A percentile compares a stretch with the other conserved stretches of the same genome.
These are phyloP conservation scores for Cercospora zeae-maydis DNA, from an alignment of 2,329 filamentous ascomycete species.

Conservation along the genomic window DNA sequence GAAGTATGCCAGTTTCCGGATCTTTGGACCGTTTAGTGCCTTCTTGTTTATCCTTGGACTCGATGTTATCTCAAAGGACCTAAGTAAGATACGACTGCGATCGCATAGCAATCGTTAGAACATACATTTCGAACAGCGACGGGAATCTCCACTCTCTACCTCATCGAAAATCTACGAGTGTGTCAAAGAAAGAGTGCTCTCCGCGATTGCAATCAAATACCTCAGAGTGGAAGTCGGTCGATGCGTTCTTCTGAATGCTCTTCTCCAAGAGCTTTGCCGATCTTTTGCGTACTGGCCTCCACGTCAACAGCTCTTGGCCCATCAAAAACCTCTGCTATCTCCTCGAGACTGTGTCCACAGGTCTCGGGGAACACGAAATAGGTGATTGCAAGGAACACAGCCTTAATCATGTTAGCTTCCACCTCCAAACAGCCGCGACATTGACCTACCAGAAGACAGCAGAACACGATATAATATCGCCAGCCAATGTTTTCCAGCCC, in stretches of 20 bases:
- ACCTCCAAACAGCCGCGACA: neutral
- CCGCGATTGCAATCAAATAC: neutral
- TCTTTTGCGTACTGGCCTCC: constrained; percentile 13
- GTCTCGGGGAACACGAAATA: constrained; percentile 35
- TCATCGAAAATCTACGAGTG: too few species aligned
- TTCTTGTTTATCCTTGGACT: neutral
- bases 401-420: constrained; percentile 2
- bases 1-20: neutral
- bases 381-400: constrained; percentile 25
- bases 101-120: neutral
- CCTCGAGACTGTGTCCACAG: constrained; percentile 38
- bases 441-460: constrained; percentile 38
- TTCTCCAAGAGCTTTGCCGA: constrained; percentile 17
- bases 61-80: neutral
- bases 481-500: constrained; percentile 33
- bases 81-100: neutral
- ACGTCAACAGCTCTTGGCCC: constrained; percentile 19
- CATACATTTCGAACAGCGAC: neutral
- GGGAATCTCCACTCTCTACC: neutral
- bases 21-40: neutral
- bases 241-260: constrained; percentile 25
- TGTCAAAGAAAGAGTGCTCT: neutral
- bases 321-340: constrained; percentile 46
- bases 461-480: constrained; percentile 34
- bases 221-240: constrained; percentile 7